Conservation (phyloP, 2,329 filamentous ascomycete species). For the Pezicula rhizophila region DNA sequence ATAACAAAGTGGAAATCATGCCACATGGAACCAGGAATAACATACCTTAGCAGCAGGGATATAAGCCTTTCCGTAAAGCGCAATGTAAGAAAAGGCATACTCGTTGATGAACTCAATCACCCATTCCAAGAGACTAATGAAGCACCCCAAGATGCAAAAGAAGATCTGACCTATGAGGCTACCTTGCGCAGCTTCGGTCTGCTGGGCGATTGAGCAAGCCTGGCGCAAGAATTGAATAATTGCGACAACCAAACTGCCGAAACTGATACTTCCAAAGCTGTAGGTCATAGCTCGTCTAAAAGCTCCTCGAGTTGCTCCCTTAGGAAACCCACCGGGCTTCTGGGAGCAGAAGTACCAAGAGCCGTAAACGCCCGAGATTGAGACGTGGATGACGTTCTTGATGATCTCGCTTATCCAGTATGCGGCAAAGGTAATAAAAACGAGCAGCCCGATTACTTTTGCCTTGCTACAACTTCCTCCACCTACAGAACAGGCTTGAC, state of each 20-base stretch:
- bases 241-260: slow-evolving; percentile 80
- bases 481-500: slow-evolving; percentile 36
- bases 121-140: slow-evolving; percentile 78
- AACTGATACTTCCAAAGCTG: slow-evolving; percentile 84
- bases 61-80: slow-evolving; percentile 85
- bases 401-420: slow-evolving; percentile 94
- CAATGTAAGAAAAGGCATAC: slow-evolving; percentile 89
- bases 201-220: slow-evolving; percentile 70
- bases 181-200: slow-evolving; percentile 57
- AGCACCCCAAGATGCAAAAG: slow-evolving; percentile 70
- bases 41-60: slow-evolving; percentile 73
- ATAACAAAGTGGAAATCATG: not conserved
- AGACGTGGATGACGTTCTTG: slow-evolving; percentile 88
- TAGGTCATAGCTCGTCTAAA: slow-evolving; percentile 78
- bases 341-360: slow-evolving; percentile 81
- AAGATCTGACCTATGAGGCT: slow-evolving; percentile 61
- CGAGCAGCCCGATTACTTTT: slow-evolving; percentile 77
- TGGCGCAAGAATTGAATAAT: slow-evolving; percentile 83
- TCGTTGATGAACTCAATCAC: slow-evolving; percentile 83
- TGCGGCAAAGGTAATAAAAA: slow-evolving; percentile 83
- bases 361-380: slow-evolving; percentile 82
- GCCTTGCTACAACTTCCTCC: slow-evolving; percentile 57
- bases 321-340: slow-evolving; percentile 60
- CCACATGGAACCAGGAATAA: slow-evolving; percentile 11
- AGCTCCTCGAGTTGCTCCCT: slow-evolving; percentile 75